These are phyloP conservation scores for Amphirosellinia nigrospora DNA, from an alignment of 495 filamentous ascomycete species.

Conservation along the genomic window DNA sequence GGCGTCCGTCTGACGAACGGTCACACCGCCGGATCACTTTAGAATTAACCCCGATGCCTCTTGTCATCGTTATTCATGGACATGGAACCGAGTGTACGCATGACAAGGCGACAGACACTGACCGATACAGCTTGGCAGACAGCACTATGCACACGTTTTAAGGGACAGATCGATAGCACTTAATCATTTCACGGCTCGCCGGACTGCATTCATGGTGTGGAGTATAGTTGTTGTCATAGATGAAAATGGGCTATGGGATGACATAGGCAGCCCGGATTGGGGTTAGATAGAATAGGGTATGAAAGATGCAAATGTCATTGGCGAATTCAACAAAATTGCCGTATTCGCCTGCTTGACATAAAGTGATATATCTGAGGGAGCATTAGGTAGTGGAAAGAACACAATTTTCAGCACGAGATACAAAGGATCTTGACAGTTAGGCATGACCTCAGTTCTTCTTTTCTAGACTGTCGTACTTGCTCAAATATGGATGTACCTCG, in stretches of 20 bases:
- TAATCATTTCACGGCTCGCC: not conserved
- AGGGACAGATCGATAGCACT: not conserved
- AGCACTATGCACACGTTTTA: not conserved
- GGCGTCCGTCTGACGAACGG: not conserved
- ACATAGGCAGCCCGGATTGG: not conserved
- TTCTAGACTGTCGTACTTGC: not conserved
- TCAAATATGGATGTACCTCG: not conserved
- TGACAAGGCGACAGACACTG: slow-evolving; percentile 4
- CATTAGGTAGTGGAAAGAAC: not conserved
- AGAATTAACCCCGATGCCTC: not conserved
- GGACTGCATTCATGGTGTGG: not conserved
- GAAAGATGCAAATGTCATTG: not conserved
- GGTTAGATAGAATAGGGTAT: not conserved
- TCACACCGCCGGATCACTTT: slow-evolving; percentile 16
- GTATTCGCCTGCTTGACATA: not conserved
- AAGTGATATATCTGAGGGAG: not conserved
- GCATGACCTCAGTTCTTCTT: not conserved
- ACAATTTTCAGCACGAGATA: not conserved
- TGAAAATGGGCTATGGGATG: not conserved
- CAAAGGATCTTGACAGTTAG: not conserved
- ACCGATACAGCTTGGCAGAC: slow-evolving; percentile 5
- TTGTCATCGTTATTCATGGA: not conserved
- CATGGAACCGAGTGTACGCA: slow-evolving; percentile 5
- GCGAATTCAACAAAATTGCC: not conserved
- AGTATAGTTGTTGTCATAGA: not conserved